Conservation (phyloP, 2,329 filamentous ascomycete genomes). For the Pseudogymnoascus sp. region DNA sequence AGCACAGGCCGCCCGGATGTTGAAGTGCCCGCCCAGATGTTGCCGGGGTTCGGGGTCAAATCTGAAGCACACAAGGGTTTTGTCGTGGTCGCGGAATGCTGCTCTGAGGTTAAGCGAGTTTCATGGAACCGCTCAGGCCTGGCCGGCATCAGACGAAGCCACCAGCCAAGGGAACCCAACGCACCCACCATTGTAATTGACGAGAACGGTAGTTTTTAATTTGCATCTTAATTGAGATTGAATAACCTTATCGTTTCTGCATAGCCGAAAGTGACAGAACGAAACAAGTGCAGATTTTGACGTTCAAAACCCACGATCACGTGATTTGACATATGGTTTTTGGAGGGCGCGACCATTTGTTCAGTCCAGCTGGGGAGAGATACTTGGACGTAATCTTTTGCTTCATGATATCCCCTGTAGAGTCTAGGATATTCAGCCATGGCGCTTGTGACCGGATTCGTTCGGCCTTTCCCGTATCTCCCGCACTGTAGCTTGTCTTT, state of each 20-base stretch:
- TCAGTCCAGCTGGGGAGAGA: not conserved
- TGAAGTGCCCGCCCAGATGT: not conserved
- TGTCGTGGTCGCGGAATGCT: conserved; percentile 9
- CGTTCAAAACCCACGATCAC: not conserved
- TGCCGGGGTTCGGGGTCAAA: not conserved
- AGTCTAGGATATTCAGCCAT: not conserved
- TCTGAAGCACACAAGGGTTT: conserved; percentile 11
- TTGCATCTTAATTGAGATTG: conserved; percentile 6
- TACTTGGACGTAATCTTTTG: not conserved
- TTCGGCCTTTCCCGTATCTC: not conserved
- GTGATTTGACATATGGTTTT: not conserved
- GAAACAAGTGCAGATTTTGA: not conserved
- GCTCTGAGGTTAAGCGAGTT: conserved; percentile 8
- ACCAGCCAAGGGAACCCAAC: conserved; percentile 1
- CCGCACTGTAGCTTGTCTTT: not conserved
- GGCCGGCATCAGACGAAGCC: conserved; percentile 1
- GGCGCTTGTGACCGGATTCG: not conserved
- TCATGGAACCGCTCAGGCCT: not conserved
- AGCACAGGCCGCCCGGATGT: conserved; percentile 1
- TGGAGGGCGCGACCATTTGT: not conserved
- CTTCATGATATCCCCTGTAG: not conserved
- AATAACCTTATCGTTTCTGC: conserved; percentile 2
- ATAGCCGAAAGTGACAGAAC: not conserved
- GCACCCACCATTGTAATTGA: not conserved
- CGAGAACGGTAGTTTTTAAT: not conserved